Base-by-base conservation (phyloP, 106 monocot genomes). In the Iris macrosiphon region DNA sequence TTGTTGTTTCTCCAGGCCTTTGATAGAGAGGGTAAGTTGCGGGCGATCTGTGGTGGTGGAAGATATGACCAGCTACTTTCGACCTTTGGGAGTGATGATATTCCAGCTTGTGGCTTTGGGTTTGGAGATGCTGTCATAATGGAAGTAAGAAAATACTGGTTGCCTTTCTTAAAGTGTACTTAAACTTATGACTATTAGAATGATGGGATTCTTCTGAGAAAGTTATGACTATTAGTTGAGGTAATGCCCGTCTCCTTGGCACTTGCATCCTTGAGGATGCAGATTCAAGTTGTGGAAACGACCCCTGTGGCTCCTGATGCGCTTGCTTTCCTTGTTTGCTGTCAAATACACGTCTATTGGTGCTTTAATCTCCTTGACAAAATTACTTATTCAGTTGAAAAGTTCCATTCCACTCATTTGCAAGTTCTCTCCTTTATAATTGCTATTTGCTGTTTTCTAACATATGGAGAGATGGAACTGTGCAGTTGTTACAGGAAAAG, bases 121-220 rank as follows among this genome's bases (percentile, higher is more conserved):
- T 99, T 99, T 66, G 98, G 98, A 43, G 98, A 99, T 76, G 98
- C 98, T 70, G 98, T 98, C 33, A 98, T 98, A 53, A 41, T 91
- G 29, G 98, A 98, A 70, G 96, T 96, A 79, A 73, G 78, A 65
- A 48, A 26, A 60, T 27, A 0, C 10, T 18, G 8, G 8, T 31
- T 45, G 18, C 20, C 21, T 48, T 45, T 22, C 12, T 15, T 26
- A 49, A 44, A 20, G 21, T 45, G 7, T 34, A 9, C 7, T 24
- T 8, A 3, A 19, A 11, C 22, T 63, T 50, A 5, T 26, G 44
- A 44, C 5, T 1, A 44, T 7, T 38, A 1, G 37, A 38, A 7
- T 10, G 13, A 13, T 38, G 13, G 13, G 13, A 38, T 38, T 7
- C 37, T 38, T 38, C 11, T 38, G 1, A 38, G 37, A 4, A 4